Percentiles rank a stretch among this genome's conserved stretches.
Conservation (phyloP, 441 rosid genomes). For the Biscutella laevigata region DNA sequence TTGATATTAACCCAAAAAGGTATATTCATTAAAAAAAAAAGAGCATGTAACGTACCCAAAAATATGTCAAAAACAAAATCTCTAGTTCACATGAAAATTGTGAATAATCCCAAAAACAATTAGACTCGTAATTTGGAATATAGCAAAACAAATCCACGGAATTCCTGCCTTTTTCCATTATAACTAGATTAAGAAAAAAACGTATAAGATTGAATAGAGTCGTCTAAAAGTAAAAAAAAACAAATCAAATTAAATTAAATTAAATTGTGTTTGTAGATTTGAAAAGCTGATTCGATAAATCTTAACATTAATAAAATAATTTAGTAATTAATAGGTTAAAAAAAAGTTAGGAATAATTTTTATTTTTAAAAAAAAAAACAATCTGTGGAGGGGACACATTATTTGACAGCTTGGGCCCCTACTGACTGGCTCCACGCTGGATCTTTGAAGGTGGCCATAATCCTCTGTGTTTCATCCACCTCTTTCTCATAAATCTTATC, state of each 20-base stretch:
- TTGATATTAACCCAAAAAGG: too few relatives aligned
- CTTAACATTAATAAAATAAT: too few relatives aligned
- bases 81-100: conserved; percentile 17
- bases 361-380: too few relatives aligned
- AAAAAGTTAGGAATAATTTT: too few relatives aligned
- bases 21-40: too few relatives aligned
- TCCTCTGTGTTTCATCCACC: conserved; percentile 10
- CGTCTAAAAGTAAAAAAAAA: too few relatives aligned
- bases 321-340: too few relatives aligned
- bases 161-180: not conserved
- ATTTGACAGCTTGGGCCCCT: conserved; percentile 18
- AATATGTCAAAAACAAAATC: too few relatives aligned
- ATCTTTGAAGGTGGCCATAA: conserved; percentile 10
- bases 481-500: not conserved
- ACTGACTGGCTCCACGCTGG: conserved; percentile 27
- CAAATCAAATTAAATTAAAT: not conserved
- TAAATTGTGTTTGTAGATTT: not conserved
- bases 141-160: not conserved
- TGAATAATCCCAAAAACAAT: not conserved
- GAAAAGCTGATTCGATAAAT: conserved; percentile 3
- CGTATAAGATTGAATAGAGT: not conserved
- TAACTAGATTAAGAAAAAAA: not conserved
- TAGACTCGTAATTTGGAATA: not conserved
- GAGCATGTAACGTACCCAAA: too few relatives aligned
- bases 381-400: conserved; percentile 14